A percentile compares a stretch with the other conserved stretches of the same genome.
Evolutionary conservation across 2,329 filamentous ascomycete genomes (phyloP).

Genomic region (Phyllosticta citriasiana): DNA sequence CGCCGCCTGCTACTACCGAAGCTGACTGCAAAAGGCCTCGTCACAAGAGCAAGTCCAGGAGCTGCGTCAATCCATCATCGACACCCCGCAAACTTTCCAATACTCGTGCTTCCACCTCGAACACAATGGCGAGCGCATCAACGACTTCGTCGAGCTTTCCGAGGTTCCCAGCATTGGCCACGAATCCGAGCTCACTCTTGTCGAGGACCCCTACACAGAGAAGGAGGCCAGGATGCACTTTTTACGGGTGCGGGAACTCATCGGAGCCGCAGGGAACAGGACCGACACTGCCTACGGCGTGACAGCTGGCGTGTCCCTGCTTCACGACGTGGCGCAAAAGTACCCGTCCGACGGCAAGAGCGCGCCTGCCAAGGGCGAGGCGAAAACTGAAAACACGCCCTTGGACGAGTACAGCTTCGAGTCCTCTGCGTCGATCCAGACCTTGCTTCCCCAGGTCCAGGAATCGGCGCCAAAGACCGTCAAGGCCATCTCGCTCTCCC

Average conservation of each 20-base stretch:
- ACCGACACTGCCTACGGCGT: conserved; percentile 82
- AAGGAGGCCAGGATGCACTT: conserved; percentile 96
- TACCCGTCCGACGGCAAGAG: conserved; percentile 46
- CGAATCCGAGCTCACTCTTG: conserved; percentile 68
- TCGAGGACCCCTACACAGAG: conserved; percentile 95
- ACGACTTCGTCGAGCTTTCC: conserved; percentile 87
- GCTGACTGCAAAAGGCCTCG: conserved; percentile 54
- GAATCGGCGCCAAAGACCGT: conserved; percentile 76
- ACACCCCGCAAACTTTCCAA: conserved; percentile 84
- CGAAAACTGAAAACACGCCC: conserved; percentile 20
- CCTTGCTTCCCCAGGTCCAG: conserved; percentile 57
- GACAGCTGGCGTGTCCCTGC: conserved; percentile 70
- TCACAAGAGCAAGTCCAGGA: conserved; percentile 95
- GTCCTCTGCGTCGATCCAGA: conserved; percentile 55
- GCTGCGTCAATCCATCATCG: conserved; percentile 91
- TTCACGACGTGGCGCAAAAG: conserved; percentile 68
- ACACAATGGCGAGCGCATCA: conserved; percentile 77
- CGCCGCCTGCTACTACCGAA: conserved; percentile 15
- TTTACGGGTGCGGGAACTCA: conserved; percentile 80
- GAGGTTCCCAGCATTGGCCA: conserved; percentile 72
- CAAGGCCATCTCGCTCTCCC: conserved; percentile 76
- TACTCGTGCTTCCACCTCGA: conserved; percentile 99
- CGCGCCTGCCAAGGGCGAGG: conserved; percentile 16
- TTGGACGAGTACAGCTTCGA: conserved; percentile 69
- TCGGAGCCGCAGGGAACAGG: conserved; percentile 82